Conservation (phyloP, 208 protist species). For the Wallacemonas collosoma region DNA sequence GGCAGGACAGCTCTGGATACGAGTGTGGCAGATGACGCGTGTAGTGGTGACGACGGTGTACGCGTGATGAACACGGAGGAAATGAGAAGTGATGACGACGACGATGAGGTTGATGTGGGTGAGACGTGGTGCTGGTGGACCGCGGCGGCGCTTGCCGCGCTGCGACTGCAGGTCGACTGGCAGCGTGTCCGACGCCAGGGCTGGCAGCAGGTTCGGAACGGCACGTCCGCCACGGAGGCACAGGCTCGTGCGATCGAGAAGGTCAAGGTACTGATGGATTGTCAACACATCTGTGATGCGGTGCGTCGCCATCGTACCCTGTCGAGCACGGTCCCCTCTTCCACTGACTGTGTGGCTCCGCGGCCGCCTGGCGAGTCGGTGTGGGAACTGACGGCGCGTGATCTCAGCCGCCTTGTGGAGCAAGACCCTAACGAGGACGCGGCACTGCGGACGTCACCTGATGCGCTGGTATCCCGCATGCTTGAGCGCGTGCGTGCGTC, state of each 20-base stretch:
- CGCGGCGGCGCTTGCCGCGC: not conserved
- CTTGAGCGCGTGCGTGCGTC: not conserved
- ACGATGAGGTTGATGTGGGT: not conserved
- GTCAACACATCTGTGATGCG: not conserved
- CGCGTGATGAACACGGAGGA: too few species aligned
- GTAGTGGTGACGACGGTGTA: too few species aligned
- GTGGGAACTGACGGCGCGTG: not conserved
- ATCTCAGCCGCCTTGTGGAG: not conserved
- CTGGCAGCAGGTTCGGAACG: not conserved
- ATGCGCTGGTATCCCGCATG: slow-evolving; percentile 1
- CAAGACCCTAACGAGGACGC: not conserved
- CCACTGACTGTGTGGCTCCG: not conserved
- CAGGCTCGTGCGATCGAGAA: slow-evolving; percentile 3
- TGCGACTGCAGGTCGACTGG: slow-evolving; percentile 12
- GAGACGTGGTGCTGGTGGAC: slow-evolving; percentile 13
- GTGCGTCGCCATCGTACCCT: not conserved
- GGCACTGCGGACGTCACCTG: too few species aligned
- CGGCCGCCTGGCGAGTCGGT: too few species aligned
- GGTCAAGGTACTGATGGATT: slow-evolving; percentile 6
- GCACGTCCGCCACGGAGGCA: not conserved
- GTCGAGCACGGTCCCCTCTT: not conserved
- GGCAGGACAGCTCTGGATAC: too few species aligned
- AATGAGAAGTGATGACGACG: not conserved
- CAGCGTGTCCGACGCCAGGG: not conserved
- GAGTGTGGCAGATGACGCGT: too few species aligned